Percentiles rank a stretch among this genome's conserved stretches.
phyloP scores from a whole-genome alignment of 495 filamentous ascomycete species.

The Evernia prunastri region DNA sequence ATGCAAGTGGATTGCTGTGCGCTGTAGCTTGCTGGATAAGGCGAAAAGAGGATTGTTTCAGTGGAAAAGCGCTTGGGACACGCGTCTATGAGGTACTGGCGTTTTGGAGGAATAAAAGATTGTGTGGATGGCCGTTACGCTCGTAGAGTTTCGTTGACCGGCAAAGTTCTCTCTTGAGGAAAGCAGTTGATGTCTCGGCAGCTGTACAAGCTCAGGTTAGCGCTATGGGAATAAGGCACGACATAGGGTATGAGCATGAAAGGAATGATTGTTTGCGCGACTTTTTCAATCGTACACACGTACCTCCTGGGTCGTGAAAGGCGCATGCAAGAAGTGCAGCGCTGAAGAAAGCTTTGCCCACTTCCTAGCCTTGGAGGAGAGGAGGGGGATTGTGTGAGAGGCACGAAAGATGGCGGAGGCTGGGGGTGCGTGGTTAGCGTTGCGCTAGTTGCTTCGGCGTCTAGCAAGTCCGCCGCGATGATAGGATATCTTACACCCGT shows the following conservation, averaged over 20 bases:
- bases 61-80: conserved; percentile 27
- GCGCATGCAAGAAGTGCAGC: conserved; percentile 19
- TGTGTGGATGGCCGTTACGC: conserved; percentile 22
- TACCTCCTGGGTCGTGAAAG: conserved; percentile 23
- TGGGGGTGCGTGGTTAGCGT: conserved; percentile 19
- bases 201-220: conserved; percentile 20
- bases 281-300: conserved; percentile 4
- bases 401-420: conserved; percentile 16
- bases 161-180: neutral
- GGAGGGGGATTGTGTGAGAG: conserved; percentile 7
- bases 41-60: conserved; percentile 33
- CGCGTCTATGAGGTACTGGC: conserved; percentile 28
- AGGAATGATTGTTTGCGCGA: conserved; percentile 11
- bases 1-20: conserved; percentile 29
- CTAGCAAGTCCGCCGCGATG: conserved; percentile 15
- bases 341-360: conserved; percentile 14
- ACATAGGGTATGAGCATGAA: conserved; percentile 12
- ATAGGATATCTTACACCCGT: conserved; percentile 13
- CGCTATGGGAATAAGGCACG: conserved; percentile 10
- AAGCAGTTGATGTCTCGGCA: conserved; percentile 19
- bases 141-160: conserved; percentile 21
- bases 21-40: conserved; percentile 30
- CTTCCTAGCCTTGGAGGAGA: conserved; percentile 7
- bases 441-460: conserved; percentile 14
- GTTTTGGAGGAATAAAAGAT: conserved; percentile 22